phyloP scores from a whole-genome alignment of 768 basidiomycete species.

The Lentinula sp. region DNA sequence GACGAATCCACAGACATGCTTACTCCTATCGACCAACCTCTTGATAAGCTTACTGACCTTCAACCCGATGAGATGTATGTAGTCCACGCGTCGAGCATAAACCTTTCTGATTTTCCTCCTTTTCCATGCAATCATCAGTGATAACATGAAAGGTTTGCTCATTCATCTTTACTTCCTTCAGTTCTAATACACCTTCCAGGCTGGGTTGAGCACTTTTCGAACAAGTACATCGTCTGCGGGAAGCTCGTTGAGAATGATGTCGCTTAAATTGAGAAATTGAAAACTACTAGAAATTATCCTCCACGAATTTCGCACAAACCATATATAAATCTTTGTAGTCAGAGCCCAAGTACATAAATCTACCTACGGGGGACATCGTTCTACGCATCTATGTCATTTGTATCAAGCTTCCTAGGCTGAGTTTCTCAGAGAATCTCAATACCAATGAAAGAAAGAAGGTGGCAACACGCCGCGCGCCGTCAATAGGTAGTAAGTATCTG shows the following conservation, averaged over 20 bases:
- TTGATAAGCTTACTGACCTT: conserved; percentile 81
- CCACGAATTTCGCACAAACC: too few relatives aligned
- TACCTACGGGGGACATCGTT: too few relatives aligned
- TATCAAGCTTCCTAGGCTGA: too few relatives aligned
- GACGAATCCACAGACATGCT: conserved; percentile 65
- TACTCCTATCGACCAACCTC: conserved; percentile 76
- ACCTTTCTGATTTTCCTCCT: conserved; percentile 2
- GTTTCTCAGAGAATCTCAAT: too few relatives aligned
- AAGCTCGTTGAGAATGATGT: conserved; percentile 79
- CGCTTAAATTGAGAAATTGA: conserved; percentile 19
- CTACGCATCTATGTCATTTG: too few relatives aligned
- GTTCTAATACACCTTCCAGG: conserved; percentile 33
- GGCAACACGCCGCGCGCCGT: too few relatives aligned
- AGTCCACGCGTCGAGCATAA: background rate
- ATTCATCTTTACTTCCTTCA: background rate
- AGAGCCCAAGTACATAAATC: too few relatives aligned
- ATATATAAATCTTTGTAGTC: too few relatives aligned
- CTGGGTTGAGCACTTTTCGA: conserved; percentile 91
- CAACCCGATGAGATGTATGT: conserved; percentile 78
- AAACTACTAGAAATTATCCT: background rate
- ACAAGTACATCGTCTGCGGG: conserved; percentile 90
- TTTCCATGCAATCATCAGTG: conserved; percentile 35
- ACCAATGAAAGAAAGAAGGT: too few relatives aligned
- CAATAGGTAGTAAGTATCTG: too few relatives aligned
- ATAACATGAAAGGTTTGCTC: conserved; percentile 82